phyloP scores from a whole-genome alignment of 257 asterid species.

The Nicotiana benthamiana region DNA sequence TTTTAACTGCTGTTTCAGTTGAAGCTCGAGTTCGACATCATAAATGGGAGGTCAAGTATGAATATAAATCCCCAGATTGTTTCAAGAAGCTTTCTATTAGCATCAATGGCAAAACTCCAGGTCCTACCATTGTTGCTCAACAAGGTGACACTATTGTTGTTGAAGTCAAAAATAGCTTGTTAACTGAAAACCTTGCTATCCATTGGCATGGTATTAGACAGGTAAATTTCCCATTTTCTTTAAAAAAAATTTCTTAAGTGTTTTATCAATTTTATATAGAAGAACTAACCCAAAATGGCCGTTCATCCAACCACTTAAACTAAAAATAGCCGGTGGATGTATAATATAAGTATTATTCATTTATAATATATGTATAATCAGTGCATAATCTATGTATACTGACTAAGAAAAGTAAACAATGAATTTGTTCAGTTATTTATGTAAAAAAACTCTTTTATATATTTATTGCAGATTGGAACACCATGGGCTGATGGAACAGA shows the following conservation, averaged over 20 bases:
- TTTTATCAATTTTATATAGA: no score
- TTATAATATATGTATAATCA: no score
- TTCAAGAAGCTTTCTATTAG: constrained; percentile 55
- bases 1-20: constrained; percentile 8
- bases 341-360: no score
- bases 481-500: constrained; percentile 98
- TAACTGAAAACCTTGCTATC: constrained; percentile 72
- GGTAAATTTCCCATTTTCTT: constrained; percentile 23
- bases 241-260: neutral
- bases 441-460: neutral
- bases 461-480: constrained; percentile 49
- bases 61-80: constrained; percentile 79
- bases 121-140: constrained; percentile 69
- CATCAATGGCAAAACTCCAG: constrained; percentile 77
- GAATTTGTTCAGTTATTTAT: no score
- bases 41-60: constrained; percentile 84
- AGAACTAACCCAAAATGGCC: no score
- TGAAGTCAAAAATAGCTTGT: constrained; percentile 56
- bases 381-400: no score
- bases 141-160: constrained; percentile 80
- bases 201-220: constrained; percentile 99
- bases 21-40: constrained; percentile 49
- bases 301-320: no score
- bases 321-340: no score
- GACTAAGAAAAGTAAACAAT: no score